Conservation (phyloP, 139 green algal species). For the Marvania coccoides region DNA sequence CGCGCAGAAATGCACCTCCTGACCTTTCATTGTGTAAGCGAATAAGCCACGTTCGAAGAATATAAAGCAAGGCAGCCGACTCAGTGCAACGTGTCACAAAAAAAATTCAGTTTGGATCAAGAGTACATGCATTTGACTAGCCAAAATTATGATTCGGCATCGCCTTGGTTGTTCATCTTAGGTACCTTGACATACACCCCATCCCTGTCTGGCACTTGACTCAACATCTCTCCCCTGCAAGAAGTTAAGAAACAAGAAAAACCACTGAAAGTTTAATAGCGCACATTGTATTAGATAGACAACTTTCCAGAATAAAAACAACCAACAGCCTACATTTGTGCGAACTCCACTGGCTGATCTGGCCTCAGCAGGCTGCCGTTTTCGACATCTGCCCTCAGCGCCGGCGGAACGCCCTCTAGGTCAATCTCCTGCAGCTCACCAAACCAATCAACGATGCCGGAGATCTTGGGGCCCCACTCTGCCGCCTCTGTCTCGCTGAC, state of each 20-base stretch:
- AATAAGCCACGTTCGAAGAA: no score
- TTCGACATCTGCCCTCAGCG: conserved; percentile 33
- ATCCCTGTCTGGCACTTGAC: not conserved
- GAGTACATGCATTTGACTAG: no score
- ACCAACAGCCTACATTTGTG: not conserved
- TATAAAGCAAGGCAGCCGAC: no score
- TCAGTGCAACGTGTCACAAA: no score
- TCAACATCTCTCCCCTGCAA: not conserved
- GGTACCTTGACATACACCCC: not conserved
- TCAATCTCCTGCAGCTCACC: conserved; percentile 62
- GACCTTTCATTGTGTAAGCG: no score
- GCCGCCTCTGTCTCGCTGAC: conserved; percentile 44
- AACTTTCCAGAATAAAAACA: not conserved
- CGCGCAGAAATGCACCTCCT: no score
- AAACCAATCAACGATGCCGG: conserved; percentile 71
- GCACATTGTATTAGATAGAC: not conserved
- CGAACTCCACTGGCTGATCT: conserved; percentile 31
- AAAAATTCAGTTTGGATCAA: no score
- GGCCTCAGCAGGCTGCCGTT: conserved; percentile 37
- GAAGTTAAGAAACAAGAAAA: not conserved
- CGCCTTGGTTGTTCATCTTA: not conserved
- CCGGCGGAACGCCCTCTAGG: conserved; percentile 45
- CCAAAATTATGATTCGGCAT: not conserved
- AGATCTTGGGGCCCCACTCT: conserved; percentile 61
- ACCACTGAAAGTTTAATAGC: not conserved